phyloP scores from a whole-genome alignment of 768 basidiomycete species.

The Sarcodon aspratus region DNA sequence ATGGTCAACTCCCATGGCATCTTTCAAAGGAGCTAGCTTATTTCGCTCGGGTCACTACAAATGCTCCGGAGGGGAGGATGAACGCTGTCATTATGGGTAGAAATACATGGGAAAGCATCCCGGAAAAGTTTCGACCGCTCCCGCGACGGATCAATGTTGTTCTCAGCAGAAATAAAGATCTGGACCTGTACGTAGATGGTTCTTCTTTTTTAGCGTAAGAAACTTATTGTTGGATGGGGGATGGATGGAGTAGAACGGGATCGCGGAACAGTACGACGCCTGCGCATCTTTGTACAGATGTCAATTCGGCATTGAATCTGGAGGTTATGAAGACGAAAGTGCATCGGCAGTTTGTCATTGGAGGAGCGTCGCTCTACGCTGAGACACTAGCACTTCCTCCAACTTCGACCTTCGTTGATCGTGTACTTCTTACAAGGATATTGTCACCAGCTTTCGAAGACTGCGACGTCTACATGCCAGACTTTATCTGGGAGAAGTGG shows the following conservation, averaged over 20 bases:
- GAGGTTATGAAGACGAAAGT: conserved; percentile 15
- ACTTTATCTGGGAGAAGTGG: conserved; percentile 47
- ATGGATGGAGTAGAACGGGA: conserved; percentile 5
- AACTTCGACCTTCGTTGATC: conserved; percentile 44
- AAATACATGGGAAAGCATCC: conserved; percentile 97
- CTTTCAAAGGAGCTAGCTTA: conserved; percentile 85
- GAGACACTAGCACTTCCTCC: conserved; percentile 40
- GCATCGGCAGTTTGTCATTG: conserved; percentile 75
- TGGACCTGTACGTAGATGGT: conserved; percentile 42
- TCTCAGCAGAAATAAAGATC: conserved; percentile 47
- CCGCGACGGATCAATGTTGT: conserved; percentile 68
- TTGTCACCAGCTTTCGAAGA: conserved; percentile 60
- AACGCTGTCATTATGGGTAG: conserved; percentile 94
- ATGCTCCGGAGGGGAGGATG: conserved; percentile 35
- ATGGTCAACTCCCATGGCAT: conserved; percentile 76
- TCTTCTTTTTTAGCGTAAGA: too few relatives aligned
- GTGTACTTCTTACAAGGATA: conserved; percentile 82
- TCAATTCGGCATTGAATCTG: conserved; percentile 28
- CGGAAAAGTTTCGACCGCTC: conserved; percentile 72
- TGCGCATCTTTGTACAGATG: conserved; percentile 25
- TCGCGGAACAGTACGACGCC: conserved; percentile 8
- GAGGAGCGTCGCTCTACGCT: conserved; percentile 80
- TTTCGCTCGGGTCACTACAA: conserved; percentile 72
- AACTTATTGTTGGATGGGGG: background rate
- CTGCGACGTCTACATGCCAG: conserved; percentile 83